Conservation (phyloP, 495 filamentous ascomycete species). For the Cladorrhinum samala region DNA sequence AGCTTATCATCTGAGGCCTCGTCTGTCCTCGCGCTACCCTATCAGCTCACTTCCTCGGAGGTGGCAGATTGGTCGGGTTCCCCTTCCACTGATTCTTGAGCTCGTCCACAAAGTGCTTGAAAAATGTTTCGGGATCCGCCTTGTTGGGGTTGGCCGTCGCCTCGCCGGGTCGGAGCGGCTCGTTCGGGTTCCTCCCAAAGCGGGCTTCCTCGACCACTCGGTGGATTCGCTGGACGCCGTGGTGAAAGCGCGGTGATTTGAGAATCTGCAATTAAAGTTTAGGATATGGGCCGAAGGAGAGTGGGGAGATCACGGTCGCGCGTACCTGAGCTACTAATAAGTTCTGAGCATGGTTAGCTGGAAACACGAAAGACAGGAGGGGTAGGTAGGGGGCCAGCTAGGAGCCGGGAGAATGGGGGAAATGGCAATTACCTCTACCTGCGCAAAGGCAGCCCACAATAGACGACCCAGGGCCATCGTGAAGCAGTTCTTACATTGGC, state of each 20-base stretch:
- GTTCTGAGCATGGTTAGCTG: slow-evolving; percentile 16
- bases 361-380: background rate
- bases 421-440: slow-evolving; percentile 19
- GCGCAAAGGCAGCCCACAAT: slow-evolving; percentile 7
- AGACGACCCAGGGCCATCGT: slow-evolving; percentile 12
- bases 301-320: background rate
- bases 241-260: slow-evolving; percentile 33
- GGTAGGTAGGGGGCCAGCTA: too few species aligned
- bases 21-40: too few species aligned
- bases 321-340: slow-evolving; percentile 27
- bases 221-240: slow-evolving; percentile 36
- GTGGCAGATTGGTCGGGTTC: background rate
- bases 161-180: slow-evolving; percentile 37
- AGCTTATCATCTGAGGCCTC: too few species aligned
- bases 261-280: slow-evolving; percentile 26
- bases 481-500: background rate
- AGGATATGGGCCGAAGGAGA: background rate
- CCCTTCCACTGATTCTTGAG: background rate
- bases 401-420: too few species aligned
- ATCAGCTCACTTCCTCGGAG: too few species aligned
- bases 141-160: slow-evolving; percentile 25
- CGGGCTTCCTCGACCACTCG: slow-evolving; percentile 31
- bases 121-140: slow-evolving; percentile 16
- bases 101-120: slow-evolving; percentile 19
- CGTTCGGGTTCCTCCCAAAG: slow-evolving; percentile 35